Conservation (phyloP, 2,329 filamentous ascomycete species). For the Ophiostoma ips region DNA sequence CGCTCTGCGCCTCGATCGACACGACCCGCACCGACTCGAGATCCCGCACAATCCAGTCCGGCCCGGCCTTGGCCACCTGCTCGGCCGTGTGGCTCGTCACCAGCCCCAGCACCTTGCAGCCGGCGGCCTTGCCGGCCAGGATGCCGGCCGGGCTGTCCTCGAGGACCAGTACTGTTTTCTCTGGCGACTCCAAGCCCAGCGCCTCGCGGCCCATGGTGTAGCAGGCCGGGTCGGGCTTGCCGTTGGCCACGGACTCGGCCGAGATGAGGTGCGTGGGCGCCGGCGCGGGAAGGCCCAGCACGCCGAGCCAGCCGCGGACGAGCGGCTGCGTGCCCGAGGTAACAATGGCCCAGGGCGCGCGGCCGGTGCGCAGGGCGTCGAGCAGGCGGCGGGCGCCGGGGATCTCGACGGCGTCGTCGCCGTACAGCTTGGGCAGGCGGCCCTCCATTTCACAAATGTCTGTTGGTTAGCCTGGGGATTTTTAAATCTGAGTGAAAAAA, state of each 20-base stretch:
- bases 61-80: slow-evolving; percentile 59
- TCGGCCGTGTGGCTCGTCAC: slow-evolving; percentile 68
- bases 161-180: slow-evolving; percentile 50
- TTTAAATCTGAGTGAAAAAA: not conserved
- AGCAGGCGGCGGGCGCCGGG: slow-evolving; percentile 66
- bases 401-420: slow-evolving; percentile 68
- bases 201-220: slow-evolving; percentile 54
- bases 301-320: slow-evolving; percentile 57
- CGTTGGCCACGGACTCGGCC: slow-evolving; percentile 59
- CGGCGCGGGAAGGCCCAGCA: slow-evolving; percentile 51
- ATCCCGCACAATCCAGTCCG: slow-evolving; percentile 78
- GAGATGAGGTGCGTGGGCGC: slow-evolving; percentile 54
- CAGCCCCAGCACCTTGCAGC: slow-evolving; percentile 72
- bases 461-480: slow-evolving; percentile 21
- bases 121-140: slow-evolving; percentile 67
- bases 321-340: slow-evolving; percentile 57
- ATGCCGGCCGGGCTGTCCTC: slow-evolving; percentile 87
- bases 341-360: slow-evolving; percentile 75
- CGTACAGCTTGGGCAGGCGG: slow-evolving; percentile 61
- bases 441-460: slow-evolving; percentile 71
- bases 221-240: slow-evolving; percentile 66
- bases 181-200: slow-evolving; percentile 37
- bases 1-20: slow-evolving; percentile 39
- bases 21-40: slow-evolving; percentile 57
- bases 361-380: slow-evolving; percentile 41